Evolutionary conservation across 345 rosid species (phyloP).

Genomic region (Sonneratia caseolaris): DNA sequence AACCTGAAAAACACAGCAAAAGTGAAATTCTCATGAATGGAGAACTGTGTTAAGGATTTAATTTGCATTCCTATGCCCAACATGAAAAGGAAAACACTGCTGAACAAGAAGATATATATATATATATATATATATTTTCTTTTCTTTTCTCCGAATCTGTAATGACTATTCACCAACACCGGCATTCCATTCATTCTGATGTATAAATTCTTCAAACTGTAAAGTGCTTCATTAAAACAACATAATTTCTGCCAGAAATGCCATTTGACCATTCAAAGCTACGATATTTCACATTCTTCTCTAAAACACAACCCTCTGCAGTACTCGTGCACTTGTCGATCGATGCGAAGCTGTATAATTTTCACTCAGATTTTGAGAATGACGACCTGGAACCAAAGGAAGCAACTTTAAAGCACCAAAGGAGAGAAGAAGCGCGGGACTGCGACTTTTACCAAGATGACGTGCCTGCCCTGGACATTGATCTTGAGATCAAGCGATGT

Average conservation of each 20-base stretch:
- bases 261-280: not conserved
- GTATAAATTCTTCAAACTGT: not conserved
- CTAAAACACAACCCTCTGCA: not conserved
- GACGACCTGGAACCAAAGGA: not conserved
- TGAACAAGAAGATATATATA: not conserved
- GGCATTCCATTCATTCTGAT: not conserved
- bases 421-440: not conserved
- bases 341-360: not conserved
- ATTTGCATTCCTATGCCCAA: not conserved
- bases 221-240: not conserved
- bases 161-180: not conserved
- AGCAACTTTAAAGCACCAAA: not conserved
- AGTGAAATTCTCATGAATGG: not conserved
- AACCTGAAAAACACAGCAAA: constrained; percentile 32
- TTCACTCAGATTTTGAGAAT: not conserved
- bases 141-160: not conserved
- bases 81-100: not conserved
- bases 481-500: constrained; percentile 65
- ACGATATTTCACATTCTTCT: not conserved
- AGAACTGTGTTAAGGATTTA: not conserved
- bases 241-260: not conserved
- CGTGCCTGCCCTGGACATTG: constrained; percentile 52
- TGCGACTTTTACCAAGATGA: constrained; percentile 43
- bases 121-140: too few species aligned
- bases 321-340: not conserved